Percentiles rank a stretch among this genome's conserved stretches.
phyloP scores from a whole-genome alignment of 306 rosid species.

The Prunus mongolica region DNA sequence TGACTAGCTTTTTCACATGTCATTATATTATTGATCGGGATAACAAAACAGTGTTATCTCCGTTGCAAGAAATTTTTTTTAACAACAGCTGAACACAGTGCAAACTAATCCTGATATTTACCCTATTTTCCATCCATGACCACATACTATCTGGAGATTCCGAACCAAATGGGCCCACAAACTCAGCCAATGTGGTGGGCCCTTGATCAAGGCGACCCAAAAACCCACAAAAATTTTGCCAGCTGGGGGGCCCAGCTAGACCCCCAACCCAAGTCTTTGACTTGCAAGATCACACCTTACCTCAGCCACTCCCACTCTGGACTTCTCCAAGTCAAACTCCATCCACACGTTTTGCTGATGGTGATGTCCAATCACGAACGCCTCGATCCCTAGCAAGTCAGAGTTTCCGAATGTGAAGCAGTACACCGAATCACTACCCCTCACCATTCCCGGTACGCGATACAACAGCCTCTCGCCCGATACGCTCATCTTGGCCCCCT shows the following conservation, averaged over 20 bases:
- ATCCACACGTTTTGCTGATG: conserved; percentile 92
- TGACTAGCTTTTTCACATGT: accelerated
- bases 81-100: background rate
- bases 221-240: background rate
- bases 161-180: background rate
- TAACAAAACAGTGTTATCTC: too few relatives aligned
- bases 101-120: background rate
- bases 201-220: background rate
- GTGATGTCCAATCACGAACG: conserved; percentile 72
- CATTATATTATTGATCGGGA: accelerated
- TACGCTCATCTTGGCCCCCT: conserved; percentile 73
- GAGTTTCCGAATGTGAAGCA: conserved; percentile 87
- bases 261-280: conserved; percentile 51
- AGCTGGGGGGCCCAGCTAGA: background rate
- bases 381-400: conserved; percentile 65
- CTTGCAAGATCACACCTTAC: conserved; percentile 64
- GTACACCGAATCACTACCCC: conserved; percentile 45
- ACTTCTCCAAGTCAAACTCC: conserved; percentile 74
- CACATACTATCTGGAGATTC: background rate
- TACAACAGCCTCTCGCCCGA: conserved; percentile 58
- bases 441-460: conserved; percentile 48
- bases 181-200: background rate
- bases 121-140: background rate
- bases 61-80: too few relatives aligned
- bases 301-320: conserved; percentile 70